Base-by-base conservation (phyloP, 2,329 filamentous ascomycete species). In the Setomelanomma holmii region DNA sequence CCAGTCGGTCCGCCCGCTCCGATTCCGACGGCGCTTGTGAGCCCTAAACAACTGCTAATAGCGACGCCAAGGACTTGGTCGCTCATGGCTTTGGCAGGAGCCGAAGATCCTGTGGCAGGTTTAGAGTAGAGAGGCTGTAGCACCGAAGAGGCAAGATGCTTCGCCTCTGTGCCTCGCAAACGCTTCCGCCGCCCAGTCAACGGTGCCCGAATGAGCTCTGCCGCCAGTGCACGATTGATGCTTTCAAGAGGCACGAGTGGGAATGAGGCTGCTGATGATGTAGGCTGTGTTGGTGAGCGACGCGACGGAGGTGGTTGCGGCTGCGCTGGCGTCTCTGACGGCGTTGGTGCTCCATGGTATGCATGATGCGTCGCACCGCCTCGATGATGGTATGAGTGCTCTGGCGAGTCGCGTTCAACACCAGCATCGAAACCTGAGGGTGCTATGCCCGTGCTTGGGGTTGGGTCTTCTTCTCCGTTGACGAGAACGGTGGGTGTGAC, bases 401-500 rank as follows among this genome's bases (percentile, higher is more conserved):
- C 59, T 4, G 64, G 51, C 10, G 66, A 61, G 16, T 4, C 48
- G 42, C 20, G 68, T 16, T 53, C 56, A 22, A 56, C 56, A 45
- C 60, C 64, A 22, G 20, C 46, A 16, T 33, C 16, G 21, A 64
- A 60, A 5, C 60, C 51, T 7, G 71, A 68, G 2, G 67, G 63
- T 12, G 63, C 59, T 11, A 68, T 45, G 8, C 55, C 59, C 1
- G 60, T 63, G 41, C 55, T 67, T 8, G 71, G 64, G 0, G 59
- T 64, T 6, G 58, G 54, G 36, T 72, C 61, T 42, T 73, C 61
- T 50, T 80, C 77, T 41, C 82, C 82, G 42, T 84, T 85, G 19
- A 85, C 77, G 6, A 84, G 75, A 2, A 84, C 72, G 8, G 80
- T 79, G 0, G 83, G 82, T 1, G 86, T 89, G 20, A 86, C 86